A percentile compares a stretch with the other conserved stretches of the same genome.
Conservation (phyloP, 345 rosid species). For the Luvunga scandens region DNA sequence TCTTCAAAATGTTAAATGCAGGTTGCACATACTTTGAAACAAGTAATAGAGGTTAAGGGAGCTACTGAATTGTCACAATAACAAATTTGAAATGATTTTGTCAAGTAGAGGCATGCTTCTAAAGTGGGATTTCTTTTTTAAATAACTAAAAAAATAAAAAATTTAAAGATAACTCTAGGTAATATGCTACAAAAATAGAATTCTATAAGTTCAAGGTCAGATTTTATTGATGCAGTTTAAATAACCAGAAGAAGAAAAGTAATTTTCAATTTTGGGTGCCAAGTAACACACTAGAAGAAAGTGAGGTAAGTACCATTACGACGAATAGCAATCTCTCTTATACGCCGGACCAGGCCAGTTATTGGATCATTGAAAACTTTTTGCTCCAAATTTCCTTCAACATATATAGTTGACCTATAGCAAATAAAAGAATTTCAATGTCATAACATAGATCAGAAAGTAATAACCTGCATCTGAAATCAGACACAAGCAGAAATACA, state of each 20-base stretch:
- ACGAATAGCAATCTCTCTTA: slow-evolving; percentile 81
- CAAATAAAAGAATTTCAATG: slow-evolving; percentile 1
- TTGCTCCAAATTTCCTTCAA: slow-evolving; percentile 92
- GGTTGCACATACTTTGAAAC: background rate
- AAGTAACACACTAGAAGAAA: background rate
- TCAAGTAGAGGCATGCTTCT: background rate
- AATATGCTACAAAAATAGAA: background rate
- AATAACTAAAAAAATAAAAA: background rate
- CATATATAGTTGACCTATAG: slow-evolving; percentile 53
- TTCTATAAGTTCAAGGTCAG: background rate
- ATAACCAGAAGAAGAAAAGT: background rate
- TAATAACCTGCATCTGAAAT: background rate
- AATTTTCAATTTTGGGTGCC: background rate
- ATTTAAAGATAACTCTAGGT: background rate
- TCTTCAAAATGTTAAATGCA: background rate
- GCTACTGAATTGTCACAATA: background rate
- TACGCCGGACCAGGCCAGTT: slow-evolving; percentile 69
- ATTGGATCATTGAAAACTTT: slow-evolving; percentile 72
- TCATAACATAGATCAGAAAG: background rate
- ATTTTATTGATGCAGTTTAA: background rate
- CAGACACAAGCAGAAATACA: background rate
- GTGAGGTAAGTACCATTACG: slow-evolving; percentile 49
- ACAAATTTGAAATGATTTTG: background rate
- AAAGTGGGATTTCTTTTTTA: background rate
- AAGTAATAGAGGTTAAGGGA: background rate